These are phyloP conservation scores for Mrakia hoshinonis DNA, from an alignment of 768 basidiomycete species.

Conservation along the genomic window DNA sequence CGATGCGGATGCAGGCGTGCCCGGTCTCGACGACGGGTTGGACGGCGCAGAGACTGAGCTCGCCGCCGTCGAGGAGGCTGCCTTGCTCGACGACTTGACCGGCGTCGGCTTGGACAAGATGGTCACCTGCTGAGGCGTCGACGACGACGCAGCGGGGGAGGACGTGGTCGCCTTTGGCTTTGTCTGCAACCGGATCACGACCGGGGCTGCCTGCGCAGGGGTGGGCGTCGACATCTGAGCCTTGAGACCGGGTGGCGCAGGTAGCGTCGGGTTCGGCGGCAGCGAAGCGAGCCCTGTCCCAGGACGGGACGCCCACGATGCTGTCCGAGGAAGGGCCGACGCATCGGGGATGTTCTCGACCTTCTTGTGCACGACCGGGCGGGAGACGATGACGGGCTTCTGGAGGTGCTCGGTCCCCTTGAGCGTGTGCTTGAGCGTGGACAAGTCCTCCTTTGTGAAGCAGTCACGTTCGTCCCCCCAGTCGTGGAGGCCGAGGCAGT, in stretches of 20 bases:
- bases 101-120: slow-evolving; percentile 28
- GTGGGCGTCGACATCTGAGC: background rate
- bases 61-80: slow-evolving; percentile 1
- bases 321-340: slow-evolving; percentile 54
- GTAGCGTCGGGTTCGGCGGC: slow-evolving; percentile 33
- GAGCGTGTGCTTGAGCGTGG: slow-evolving; percentile 90
- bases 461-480: slow-evolving; percentile 98
- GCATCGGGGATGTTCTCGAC: slow-evolving; percentile 18
- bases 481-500: slow-evolving; percentile 91
- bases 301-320: slow-evolving; percentile 43
- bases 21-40: background rate
- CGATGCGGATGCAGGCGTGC: slow-evolving; percentile 17
- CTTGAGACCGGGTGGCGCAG: slow-evolving; percentile 16
- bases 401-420: slow-evolving; percentile 60
- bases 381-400: slow-evolving; percentile 17
- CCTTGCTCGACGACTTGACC: slow-evolving; percentile 19
- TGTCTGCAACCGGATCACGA: background rate
- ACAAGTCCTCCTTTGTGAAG: slow-evolving; percentile 91
- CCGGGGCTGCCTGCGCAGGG: background rate
- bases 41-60: background rate
- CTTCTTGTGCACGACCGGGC: background rate
- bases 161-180: slow-evolving; percentile 11
- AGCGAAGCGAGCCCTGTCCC: slow-evolving; percentile 32
- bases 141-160: slow-evolving; percentile 17
- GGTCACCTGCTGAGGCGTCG: slow-evolving; percentile 10